phyloP scores from a whole-genome alignment of 2,329 filamentous ascomycete genomes.

The Metarhizium guizhouense region DNA sequence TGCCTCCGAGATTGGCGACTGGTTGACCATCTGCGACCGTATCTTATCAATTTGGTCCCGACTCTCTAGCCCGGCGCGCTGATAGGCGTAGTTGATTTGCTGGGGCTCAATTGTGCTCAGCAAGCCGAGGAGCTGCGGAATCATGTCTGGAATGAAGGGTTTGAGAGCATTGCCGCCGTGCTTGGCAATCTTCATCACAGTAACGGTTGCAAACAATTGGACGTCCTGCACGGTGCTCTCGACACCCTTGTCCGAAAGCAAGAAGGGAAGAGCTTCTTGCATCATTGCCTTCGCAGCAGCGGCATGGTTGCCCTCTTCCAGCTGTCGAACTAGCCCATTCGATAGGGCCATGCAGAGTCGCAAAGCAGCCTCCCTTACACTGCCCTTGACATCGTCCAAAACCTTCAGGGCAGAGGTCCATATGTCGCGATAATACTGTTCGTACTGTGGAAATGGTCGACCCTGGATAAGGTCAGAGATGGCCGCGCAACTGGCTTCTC shows the following conservation, averaged over 20 bases:
- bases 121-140: conserved; percentile 71
- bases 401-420: conserved; percentile 85
- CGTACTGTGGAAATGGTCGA: conserved; percentile 65
- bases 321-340: conserved; percentile 73
- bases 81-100: conserved; percentile 83
- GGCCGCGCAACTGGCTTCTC: conserved; percentile 86
- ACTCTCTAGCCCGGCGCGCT: conserved; percentile 79
- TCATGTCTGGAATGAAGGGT: conserved; percentile 71
- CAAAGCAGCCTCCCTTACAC: conserved; percentile 72
- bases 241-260: conserved; percentile 80
- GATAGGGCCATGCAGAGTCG: conserved; percentile 77
- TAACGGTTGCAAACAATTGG: conserved; percentile 71
- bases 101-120: conserved; percentile 85
- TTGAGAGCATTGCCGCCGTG: conserved; percentile 72
- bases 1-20: conserved; percentile 84
- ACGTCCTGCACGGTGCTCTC: conserved; percentile 86
- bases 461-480: conserved; percentile 83
- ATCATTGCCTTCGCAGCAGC: conserved; percentile 72
- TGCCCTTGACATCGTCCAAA: conserved; percentile 90
- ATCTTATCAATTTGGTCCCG: conserved; percentile 86
- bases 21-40: conserved; percentile 70
- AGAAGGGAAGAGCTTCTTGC: conserved; percentile 77
- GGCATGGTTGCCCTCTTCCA: conserved; percentile 67
- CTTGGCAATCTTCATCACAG: conserved; percentile 82
- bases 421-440: conserved; percentile 74